A percentile compares a stretch with the other conserved stretches of the same genome.
phyloP scores from a whole-genome alignment of 2,329 filamentous ascomycete species.

The Cryphonectria carpinicola region DNA sequence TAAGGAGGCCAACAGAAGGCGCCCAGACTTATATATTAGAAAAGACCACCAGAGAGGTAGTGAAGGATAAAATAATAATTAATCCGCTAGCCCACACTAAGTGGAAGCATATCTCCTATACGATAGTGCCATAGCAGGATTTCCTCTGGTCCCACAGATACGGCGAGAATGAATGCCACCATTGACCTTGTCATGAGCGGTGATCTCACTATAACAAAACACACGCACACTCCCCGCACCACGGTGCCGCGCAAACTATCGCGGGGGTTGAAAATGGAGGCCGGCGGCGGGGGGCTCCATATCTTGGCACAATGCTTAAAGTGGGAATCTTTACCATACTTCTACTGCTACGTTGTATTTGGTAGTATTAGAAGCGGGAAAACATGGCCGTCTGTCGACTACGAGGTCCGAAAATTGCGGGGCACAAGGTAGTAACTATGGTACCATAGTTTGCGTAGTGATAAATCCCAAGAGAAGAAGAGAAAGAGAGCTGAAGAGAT shows the following conservation, averaged over 20 bases:
- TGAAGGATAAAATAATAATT: no score
- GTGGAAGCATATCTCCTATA: neutral
- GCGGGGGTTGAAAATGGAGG: neutral
- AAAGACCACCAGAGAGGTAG: no score
- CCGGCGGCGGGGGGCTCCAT: neutral
- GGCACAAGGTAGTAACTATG: neutral
- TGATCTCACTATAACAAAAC: neutral
- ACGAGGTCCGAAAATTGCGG: conserved; percentile 7
- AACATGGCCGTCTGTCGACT: neutral
- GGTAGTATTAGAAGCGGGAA: no score
- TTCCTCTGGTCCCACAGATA: neutral
- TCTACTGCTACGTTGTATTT: no score
- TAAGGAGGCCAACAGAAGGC: no score
- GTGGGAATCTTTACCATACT: conserved; percentile 11
- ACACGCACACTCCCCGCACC: neutral
- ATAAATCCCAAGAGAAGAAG: neutral
- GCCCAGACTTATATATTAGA: no score
- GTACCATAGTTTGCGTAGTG: neutral
- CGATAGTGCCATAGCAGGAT: neutral
- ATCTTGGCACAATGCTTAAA: conserved; percentile 20
- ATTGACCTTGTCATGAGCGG: neutral
- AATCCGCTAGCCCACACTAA: neutral
- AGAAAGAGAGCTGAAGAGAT: neutral
- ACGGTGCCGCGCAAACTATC: neutral
- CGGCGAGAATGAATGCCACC: neutral